Evolutionary conservation across 805 yeast genomes (phyloP), one percentile per base, ranked within the genome.

Genomic region (Ogataea thermomethanolica): DNA sequence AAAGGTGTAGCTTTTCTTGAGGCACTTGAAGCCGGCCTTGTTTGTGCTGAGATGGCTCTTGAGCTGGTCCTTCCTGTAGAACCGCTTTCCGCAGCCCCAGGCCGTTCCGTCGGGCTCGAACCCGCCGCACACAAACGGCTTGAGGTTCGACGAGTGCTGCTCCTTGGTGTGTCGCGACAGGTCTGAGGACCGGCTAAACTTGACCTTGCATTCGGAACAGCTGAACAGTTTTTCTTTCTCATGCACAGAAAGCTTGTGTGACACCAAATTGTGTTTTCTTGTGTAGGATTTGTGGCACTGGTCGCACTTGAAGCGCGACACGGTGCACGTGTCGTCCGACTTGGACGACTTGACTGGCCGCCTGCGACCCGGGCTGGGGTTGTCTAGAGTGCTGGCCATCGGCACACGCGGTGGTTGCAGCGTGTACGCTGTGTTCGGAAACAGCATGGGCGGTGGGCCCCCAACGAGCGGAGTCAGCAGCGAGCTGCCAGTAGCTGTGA

Each of bases 221-320:
- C 44, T 43, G 38, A 56, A 56, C 8, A 54, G 32, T 29, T 56
- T 56, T 29, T 53, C 57, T 29, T 41, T 45, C 26, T 49, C 51
- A 37, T 56, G 61, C 11, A 48, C 59, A 2, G 58, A 53, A 7
- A 56, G 39, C 44, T 50, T 50, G 44, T 56, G 61, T 2, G 57
- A 53, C 9, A 56, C 46, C 23, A 56, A 35, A 26, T 56, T 56
- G 42, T 56, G 59, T 29, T 55, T 56, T 35, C 59, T 39, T 5
- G 61, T 56, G 37, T 56, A 56, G 4, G 59, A 49, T 34, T 56
- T 56, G 26, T 30, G 36, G 37, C 61, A 56, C 28, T 43, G 39
- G 36, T 52, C 57, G 43, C 61, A 56, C 25, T 46, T 41, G 43
- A 56, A 56, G 11, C 5, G 33, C 29, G 24, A 21, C 11, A 17